These are phyloP conservation scores for Sugiyamaella novakii DNA, from an alignment of 1,139 yeast genomes.

Conservation along the genomic window DNA sequence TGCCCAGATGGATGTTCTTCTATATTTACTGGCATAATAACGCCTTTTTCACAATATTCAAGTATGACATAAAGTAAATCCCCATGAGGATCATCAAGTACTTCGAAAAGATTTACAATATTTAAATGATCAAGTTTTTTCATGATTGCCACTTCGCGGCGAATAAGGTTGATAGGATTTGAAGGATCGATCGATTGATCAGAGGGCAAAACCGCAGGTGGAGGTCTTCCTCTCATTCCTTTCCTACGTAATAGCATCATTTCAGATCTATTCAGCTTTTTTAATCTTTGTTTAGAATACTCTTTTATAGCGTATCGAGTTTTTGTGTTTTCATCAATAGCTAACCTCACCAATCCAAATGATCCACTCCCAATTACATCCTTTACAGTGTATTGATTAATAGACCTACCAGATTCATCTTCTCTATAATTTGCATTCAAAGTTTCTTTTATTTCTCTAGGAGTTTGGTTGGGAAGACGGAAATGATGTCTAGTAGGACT, in stretches of 20 bases:
- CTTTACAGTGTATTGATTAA: constrained; percentile 58
- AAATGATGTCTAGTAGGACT: constrained; percentile 45
- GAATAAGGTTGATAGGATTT: constrained; percentile 45
- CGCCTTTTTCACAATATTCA: constrained; percentile 66
- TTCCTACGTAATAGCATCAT: constrained; percentile 36
- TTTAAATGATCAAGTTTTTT: constrained; percentile 79
- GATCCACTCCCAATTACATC: constrained; percentile 82
- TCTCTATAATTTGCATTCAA: constrained; percentile 41
- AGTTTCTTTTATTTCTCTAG: constrained; percentile 45
- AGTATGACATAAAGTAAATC: constrained; percentile 72
- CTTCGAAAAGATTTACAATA: constrained; percentile 83
- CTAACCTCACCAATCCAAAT: constrained; percentile 87
- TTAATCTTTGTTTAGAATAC: constrained; percentile 44
- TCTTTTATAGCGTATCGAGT: constrained; percentile 73
- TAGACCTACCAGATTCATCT: constrained; percentile 39
- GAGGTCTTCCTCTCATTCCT: constrained; percentile 24
- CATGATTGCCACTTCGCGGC: constrained; percentile 83
- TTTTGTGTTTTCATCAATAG: constrained; percentile 55
- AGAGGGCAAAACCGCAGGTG: constrained; percentile 7
- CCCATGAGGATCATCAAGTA: constrained; percentile 68
- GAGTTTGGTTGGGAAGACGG: constrained; percentile 40
- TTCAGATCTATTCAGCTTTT: constrained; percentile 52
- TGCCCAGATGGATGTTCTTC: constrained; percentile 29
- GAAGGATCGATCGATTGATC: constrained; percentile 17
- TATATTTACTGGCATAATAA: constrained; percentile 36